Conservation (phyloP, 2,329 filamentous ascomycete genomes). For the Capronia americana region DNA sequence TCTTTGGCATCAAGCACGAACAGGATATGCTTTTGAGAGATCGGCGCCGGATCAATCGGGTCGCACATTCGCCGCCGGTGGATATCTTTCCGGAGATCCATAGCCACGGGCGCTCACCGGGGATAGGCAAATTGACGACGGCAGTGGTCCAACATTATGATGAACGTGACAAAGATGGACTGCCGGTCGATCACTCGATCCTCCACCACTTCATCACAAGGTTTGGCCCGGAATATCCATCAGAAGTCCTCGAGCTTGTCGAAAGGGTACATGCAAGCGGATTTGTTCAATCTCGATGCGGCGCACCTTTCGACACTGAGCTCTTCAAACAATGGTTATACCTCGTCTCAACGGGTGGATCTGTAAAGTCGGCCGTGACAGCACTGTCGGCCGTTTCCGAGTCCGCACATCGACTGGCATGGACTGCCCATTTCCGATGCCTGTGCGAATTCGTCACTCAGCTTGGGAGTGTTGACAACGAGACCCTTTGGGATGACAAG, state of each 20-base stretch:
- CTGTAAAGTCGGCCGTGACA: conserved; percentile 12
- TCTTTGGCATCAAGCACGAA: conserved; percentile 2
- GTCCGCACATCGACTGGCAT: conserved; percentile 20
- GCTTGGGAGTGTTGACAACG: conserved; percentile 1
- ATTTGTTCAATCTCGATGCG: conserved; percentile 22
- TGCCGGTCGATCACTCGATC: conserved; percentile 25
- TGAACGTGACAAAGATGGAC: conserved; percentile 8
- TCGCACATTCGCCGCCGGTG: neutral
- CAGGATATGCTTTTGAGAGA: neutral
- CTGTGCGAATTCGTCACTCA: conserved; percentile 19
- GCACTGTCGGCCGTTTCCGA: conserved; percentile 33
- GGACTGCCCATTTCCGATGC: conserved; percentile 20
- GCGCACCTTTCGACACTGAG: conserved; percentile 27
- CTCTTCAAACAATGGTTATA: conserved; percentile 34
- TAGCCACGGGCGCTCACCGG: conserved; percentile 2
- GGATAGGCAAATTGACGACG: conserved; percentile 11
- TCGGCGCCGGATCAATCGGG: neutral
- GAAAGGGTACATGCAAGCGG: conserved; percentile 30
- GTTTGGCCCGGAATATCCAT: conserved; percentile 15
- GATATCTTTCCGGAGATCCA: conserved; percentile 12
- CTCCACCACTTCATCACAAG: conserved; percentile 22
- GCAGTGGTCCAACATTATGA: conserved; percentile 24
- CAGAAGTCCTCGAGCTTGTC: conserved; percentile 27
- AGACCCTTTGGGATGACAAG: conserved; percentile 11
- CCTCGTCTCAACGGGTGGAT: conserved; percentile 21